A percentile compares a stretch with the other conserved stretches of the same genome.
phyloP scores from a whole-genome alignment of 768 basidiomycete species.

The Hygrophoropsis aurantiaca region DNA sequence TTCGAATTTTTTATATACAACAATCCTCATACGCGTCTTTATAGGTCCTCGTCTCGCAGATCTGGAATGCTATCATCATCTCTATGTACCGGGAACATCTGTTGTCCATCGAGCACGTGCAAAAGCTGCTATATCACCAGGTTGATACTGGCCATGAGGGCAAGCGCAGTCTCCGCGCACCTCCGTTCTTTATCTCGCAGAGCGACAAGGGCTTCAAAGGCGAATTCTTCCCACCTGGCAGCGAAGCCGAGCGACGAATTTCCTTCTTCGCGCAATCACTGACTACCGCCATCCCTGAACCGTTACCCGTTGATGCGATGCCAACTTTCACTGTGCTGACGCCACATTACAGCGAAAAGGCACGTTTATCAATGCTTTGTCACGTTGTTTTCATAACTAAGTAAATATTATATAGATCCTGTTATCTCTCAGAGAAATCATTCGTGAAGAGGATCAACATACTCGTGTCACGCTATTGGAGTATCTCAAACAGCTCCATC shows the following conservation, averaged over 20 bases:
- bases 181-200: slow-evolving; percentile 98
- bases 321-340: slow-evolving; percentile 98
- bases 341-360: slow-evolving; percentile 98
- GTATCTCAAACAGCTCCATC: slow-evolving; percentile 97
- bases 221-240: slow-evolving; percentile 91
- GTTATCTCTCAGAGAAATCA: slow-evolving; percentile 95
- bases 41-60: slow-evolving; percentile 95
- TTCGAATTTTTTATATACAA: neutral
- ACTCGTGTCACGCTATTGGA: slow-evolving; percentile 96
- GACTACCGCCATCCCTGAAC: slow-evolving; percentile 91
- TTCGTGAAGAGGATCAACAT: slow-evolving; percentile 96
- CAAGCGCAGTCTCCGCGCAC: slow-evolving; percentile 88
- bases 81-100: slow-evolving; percentile 99
- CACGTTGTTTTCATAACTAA: slow-evolving; percentile 5
- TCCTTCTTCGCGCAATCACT: slow-evolving; percentile 99
- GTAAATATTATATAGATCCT: slow-evolving; percentile 60
- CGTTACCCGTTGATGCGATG: slow-evolving; percentile 98
- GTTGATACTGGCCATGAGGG: slow-evolving; percentile 83
- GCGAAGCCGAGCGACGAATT: slow-evolving; percentile 95
- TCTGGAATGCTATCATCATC: slow-evolving; percentile 99
- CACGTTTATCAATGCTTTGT: slow-evolving; percentile 26
- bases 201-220: slow-evolving; percentile 82
- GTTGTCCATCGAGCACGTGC: slow-evolving; percentile 98
- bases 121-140: slow-evolving; percentile 96
- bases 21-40: slow-evolving; percentile 1